These are phyloP conservation scores for Fonsecaea erecta DNA, from an alignment of 2,329 filamentous ascomycete genomes.

Conservation along the genomic window DNA sequence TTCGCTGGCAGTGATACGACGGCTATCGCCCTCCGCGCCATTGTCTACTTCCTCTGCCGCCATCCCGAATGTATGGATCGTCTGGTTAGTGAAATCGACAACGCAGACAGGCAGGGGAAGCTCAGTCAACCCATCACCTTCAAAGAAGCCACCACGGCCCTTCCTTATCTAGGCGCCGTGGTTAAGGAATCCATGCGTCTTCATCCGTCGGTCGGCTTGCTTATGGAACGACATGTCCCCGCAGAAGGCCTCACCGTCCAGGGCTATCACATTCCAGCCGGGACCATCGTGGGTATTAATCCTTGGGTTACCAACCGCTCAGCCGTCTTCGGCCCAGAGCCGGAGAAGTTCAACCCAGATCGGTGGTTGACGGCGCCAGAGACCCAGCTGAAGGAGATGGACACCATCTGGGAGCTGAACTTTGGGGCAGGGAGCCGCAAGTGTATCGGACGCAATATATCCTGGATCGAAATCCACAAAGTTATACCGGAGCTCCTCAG, in stretches of 20 bases:
- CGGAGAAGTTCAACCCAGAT: slow-evolving; percentile 38
- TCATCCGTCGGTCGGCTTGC: slow-evolving; percentile 37
- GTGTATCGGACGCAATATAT: slow-evolving; percentile 39
- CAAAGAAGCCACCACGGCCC: slow-evolving; percentile 37
- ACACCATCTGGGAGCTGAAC: slow-evolving; percentile 42
- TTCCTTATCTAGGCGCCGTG: slow-evolving; percentile 30
- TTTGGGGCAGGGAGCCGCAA: slow-evolving; percentile 60
- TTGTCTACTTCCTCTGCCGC: slow-evolving; percentile 75
- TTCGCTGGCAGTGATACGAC: slow-evolving; percentile 38
- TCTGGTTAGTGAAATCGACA: slow-evolving; percentile 32
- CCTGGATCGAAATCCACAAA: slow-evolving; percentile 35
- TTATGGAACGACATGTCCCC: slow-evolving; percentile 39
- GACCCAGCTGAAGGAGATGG: slow-evolving; percentile 41
- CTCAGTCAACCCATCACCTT: slow-evolving; percentile 30
- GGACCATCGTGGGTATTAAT: slow-evolving; percentile 34
- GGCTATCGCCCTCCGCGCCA: slow-evolving; percentile 39
- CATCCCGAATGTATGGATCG: slow-evolving; percentile 50
- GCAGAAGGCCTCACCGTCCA: slow-evolving; percentile 27
- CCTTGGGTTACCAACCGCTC: slow-evolving; percentile 40
- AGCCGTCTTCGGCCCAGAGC: slow-evolving; percentile 29
- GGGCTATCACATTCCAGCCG: slow-evolving; percentile 31
- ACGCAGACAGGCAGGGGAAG: slow-evolving; percentile 23
- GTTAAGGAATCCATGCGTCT: slow-evolving; percentile 35
- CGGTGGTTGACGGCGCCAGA: slow-evolving; percentile 40
- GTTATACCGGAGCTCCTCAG: slow-evolving; percentile 36